These are phyloP conservation scores for Populus nigra DNA, from an alignment of 345 rosid species.

Conservation along the genomic window DNA sequence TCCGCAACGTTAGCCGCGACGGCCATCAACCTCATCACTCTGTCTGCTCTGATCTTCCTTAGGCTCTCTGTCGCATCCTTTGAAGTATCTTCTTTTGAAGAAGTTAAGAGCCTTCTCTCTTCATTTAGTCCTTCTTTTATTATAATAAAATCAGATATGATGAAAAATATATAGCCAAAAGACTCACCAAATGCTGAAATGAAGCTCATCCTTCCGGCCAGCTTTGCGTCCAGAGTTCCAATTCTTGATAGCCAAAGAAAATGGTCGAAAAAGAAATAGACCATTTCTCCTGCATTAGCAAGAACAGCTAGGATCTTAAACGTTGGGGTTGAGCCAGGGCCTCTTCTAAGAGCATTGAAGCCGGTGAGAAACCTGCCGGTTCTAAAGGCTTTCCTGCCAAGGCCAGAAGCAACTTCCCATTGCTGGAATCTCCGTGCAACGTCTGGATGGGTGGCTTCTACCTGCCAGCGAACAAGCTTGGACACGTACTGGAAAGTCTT, in stretches of 20 bases:
- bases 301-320: slow-evolving; percentile 55
- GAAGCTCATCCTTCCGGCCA: slow-evolving; percentile 82
- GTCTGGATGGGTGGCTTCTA: slow-evolving; percentile 50
- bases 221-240: slow-evolving; percentile 61
- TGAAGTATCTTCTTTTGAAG: slow-evolving; percentile 14
- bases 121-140: slow-evolving; percentile 48
- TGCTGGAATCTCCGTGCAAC: slow-evolving; percentile 65
- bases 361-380: slow-evolving; percentile 93
- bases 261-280: slow-evolving; percentile 92
- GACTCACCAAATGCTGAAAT: slow-evolving; percentile 95
- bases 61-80: slow-evolving; percentile 36
- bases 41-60: slow-evolving; percentile 50
- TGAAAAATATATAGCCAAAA: slow-evolving; percentile 85
- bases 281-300: slow-evolving; percentile 94
- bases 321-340: slow-evolving; percentile 53
- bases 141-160: slow-evolving; percentile 57
- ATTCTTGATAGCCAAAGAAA: slow-evolving; percentile 91
- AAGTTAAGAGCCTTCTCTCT: slow-evolving; percentile 47
- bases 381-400: slow-evolving; percentile 89
- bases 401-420: slow-evolving; percentile 94
- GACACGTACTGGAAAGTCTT: slow-evolving; percentile 96
- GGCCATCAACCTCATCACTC: slow-evolving; percentile 84
- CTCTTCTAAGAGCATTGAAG: slow-evolving; percentile 70
- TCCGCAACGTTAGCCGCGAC: slow-evolving; percentile 89
- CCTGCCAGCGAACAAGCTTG: slow-evolving; percentile 81